Conservation (phyloP, 805 yeast genomes). For the Candida ponderosae region DNA sequence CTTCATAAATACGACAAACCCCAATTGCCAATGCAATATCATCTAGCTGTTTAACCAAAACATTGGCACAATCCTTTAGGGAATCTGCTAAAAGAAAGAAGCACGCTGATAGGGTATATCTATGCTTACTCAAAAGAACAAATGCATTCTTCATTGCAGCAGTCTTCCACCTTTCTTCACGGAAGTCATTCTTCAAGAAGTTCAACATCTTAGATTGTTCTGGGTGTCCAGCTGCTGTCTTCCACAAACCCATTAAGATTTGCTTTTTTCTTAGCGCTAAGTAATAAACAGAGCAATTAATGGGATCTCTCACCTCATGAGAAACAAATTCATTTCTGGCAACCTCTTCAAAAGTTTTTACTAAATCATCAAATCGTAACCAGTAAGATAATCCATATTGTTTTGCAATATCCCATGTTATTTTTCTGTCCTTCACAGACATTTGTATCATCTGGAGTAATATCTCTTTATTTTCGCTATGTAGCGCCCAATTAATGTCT, state of each 20-base stretch:
- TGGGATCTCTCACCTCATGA: slow-evolving; percentile 59
- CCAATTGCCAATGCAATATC: slow-evolving; percentile 74
- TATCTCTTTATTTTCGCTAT: slow-evolving; percentile 69
- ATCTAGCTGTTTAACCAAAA: slow-evolving; percentile 55
- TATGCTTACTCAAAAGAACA: slow-evolving; percentile 81
- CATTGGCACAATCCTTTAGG: slow-evolving; percentile 69
- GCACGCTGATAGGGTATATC: slow-evolving; percentile 81
- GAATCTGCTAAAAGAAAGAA: slow-evolving; percentile 78
- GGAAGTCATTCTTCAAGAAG: slow-evolving; percentile 72
- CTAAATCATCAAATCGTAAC: slow-evolving; percentile 42
- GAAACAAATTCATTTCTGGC: slow-evolving; percentile 67
- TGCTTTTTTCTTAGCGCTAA: slow-evolving; percentile 74
- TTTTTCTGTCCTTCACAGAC: slow-evolving; percentile 29
- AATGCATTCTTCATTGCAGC: slow-evolving; percentile 93
- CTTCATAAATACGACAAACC: slow-evolving; percentile 70
- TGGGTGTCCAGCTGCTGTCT: slow-evolving; percentile 60
- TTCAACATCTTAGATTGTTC: slow-evolving; percentile 79
- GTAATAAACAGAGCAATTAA: slow-evolving; percentile 63
- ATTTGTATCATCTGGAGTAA: slow-evolving; percentile 42
- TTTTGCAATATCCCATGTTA: slow-evolving; percentile 55
- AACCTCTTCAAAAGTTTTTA: slow-evolving; percentile 50
- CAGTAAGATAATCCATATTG: slow-evolving; percentile 67
- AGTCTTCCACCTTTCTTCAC: slow-evolving; percentile 66
- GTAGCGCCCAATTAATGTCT: slow-evolving; percentile 83
- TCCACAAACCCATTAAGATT: slow-evolving; percentile 77